Evolutionary conservation across 306 rosid genomes (phyloP).

Genomic region (Dryas drummondii): DNA sequence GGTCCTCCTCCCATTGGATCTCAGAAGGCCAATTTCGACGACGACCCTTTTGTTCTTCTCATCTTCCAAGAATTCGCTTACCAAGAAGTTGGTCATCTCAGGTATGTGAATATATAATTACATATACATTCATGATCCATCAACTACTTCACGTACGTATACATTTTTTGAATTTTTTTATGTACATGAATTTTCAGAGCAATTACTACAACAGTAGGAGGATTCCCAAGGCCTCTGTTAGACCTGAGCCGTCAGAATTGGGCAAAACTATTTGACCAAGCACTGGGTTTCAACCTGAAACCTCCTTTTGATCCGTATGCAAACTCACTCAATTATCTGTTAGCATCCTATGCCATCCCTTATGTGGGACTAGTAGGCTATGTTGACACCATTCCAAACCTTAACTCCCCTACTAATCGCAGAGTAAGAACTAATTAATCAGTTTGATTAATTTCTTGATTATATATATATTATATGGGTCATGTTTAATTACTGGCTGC

Average conservation of each 20-base stretch:
- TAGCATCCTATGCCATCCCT: constrained; percentile 20
- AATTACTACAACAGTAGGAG: constrained; percentile 16
- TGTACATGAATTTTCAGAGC: neutral
- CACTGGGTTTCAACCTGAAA: constrained; percentile 3
- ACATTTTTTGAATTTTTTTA: neutral
- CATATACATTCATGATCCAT: neutral
- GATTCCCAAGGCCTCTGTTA: constrained; percentile 27
- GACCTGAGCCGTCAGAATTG: constrained; percentile 19
- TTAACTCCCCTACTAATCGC: neutral
- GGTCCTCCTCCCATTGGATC: constrained; percentile 30
- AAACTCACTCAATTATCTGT: constrained; percentile 21
- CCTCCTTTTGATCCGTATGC: constrained; percentile 36
- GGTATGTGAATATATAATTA: neutral
- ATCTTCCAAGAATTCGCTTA: constrained; percentile 27
- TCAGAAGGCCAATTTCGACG: constrained; percentile 27
- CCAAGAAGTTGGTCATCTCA: constrained; percentile 33
- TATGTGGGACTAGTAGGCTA: constrained; percentile 28
- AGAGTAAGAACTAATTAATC: constrained; percentile 2
- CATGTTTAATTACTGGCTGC: no score
- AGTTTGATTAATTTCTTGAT: no score
- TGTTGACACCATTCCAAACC: constrained; percentile 29
- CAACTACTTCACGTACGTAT: neutral
- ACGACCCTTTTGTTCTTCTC: constrained; percentile 1
- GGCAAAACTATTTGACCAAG: constrained; percentile 18
- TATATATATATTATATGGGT: no score